Evolutionary conservation across 192 early-diverging fungal species (phyloP).

Genomic region (Helicostylum pulchrum): DNA sequence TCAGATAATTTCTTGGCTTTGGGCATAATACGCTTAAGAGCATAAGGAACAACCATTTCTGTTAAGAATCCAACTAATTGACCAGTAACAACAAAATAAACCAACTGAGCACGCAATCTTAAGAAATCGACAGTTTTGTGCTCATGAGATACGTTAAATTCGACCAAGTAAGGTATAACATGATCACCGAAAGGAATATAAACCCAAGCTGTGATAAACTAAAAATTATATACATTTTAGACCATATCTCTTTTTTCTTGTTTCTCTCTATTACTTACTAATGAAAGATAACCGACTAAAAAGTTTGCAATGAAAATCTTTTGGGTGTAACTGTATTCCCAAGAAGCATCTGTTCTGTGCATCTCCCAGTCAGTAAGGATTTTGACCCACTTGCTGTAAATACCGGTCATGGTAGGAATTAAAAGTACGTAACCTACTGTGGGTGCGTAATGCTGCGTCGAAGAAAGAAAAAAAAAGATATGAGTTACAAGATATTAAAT

Average conservation of each 20-base stretch:
- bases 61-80: constrained; percentile 75
- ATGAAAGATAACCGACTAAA: constrained; percentile 76
- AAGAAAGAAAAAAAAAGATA: not conserved
- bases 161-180: constrained; percentile 54
- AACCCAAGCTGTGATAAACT: constrained; percentile 80
- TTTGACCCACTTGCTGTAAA: constrained; percentile 62
- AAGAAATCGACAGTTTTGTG: constrained; percentile 50
- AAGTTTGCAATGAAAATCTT: constrained; percentile 89
- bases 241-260: not conserved
- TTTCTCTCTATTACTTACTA: constrained; percentile 35
- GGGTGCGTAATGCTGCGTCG: constrained; percentile 61
- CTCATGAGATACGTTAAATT: constrained; percentile 31
- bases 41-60: constrained; percentile 73
- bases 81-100: constrained; percentile 80
- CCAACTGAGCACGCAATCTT: constrained; percentile 56
- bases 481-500: not conserved
- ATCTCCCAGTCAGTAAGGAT: constrained; percentile 82
- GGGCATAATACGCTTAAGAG: constrained; percentile 46
- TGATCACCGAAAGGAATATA: constrained; percentile 81
- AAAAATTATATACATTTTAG: not conserved
- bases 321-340: constrained; percentile 67
- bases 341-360: constrained; percentile 65
- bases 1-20: constrained; percentile 20
- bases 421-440: constrained; percentile 69
- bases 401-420: constrained; percentile 64